Conservation (phyloP, 2,329 filamentous ascomycete genomes). For the Neonectria hederae region DNA sequence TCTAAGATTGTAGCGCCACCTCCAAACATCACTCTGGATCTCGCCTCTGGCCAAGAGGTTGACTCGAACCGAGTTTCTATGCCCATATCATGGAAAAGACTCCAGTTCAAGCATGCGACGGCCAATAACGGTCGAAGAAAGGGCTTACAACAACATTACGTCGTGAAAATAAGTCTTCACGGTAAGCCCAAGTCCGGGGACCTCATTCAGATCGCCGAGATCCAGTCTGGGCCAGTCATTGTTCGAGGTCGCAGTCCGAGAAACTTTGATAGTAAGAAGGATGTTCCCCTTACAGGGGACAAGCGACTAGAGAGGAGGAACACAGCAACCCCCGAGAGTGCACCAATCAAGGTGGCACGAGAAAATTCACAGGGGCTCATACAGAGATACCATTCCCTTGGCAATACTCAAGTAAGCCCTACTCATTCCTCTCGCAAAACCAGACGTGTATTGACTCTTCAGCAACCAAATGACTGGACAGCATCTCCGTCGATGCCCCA, state of each 20-base stretch:
- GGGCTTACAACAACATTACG: constrained; percentile 93
- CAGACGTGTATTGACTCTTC: constrained; percentile 25
- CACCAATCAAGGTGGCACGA: constrained; percentile 47
- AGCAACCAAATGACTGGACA: constrained; percentile 58
- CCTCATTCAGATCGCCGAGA: constrained; percentile 79
- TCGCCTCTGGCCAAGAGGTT: constrained; percentile 70
- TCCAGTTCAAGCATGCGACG: constrained; percentile 96
- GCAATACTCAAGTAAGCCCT: constrained; percentile 48
- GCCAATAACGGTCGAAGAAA: constrained; percentile 96
- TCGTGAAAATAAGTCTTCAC: constrained; percentile 84
- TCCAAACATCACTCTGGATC: constrained; percentile 64
- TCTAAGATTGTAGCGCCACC: constrained; percentile 61
- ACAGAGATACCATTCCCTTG: constrained; percentile 46
- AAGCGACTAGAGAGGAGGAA: constrained; percentile 59
- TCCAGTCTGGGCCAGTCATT: constrained; percentile 92
- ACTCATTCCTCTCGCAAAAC: neutral
- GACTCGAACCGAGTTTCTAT: constrained; percentile 83
- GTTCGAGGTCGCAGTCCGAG: constrained; percentile 91
- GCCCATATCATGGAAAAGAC: constrained; percentile 89
- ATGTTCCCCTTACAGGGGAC: constrained; percentile 75
- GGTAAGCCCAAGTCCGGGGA: constrained; percentile 77
- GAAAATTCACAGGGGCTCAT: constrained; percentile 44
- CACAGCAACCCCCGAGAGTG: constrained; percentile 47
- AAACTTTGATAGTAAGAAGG: constrained; percentile 92
- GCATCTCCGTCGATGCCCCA: constrained; percentile 49